phyloP scores from a whole-genome alignment of 2,329 filamentous ascomycete species.

The Curvularia sp. region DNA sequence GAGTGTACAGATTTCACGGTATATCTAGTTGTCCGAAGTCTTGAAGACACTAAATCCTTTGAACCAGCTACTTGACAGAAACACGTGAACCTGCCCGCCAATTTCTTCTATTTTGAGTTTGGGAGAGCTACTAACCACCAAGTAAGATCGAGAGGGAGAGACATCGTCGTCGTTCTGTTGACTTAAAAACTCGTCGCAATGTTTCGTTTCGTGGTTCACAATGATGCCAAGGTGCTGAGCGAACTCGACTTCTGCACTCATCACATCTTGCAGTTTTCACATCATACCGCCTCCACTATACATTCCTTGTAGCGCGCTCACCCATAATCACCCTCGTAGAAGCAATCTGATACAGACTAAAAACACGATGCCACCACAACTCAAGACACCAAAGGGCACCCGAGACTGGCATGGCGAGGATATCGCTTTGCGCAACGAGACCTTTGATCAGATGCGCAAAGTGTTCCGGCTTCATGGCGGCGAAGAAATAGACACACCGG shows the following conservation, averaged over 20 bases:
- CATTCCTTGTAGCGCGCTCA: neutral
- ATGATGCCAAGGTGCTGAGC: neutral
- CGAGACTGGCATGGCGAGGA: slow-evolving; percentile 65
- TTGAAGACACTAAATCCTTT: neutral
- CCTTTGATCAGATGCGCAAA: slow-evolving; percentile 24
- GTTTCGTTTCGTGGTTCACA: neutral
- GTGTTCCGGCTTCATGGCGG: slow-evolving; percentile 29
- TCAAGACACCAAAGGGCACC: slow-evolving; percentile 87
- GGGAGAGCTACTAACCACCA: too few species aligned
- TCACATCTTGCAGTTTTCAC: neutral
- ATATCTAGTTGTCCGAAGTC: neutral
- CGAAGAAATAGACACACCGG: slow-evolving; percentile 53
- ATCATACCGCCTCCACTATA: neutral
- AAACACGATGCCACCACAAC: slow-evolving; percentile 50
- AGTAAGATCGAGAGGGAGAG: too few species aligned
- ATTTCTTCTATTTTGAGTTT: neutral
- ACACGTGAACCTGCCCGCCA: neutral
- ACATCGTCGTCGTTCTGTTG: too few species aligned
- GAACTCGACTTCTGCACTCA: neutral
- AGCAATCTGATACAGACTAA: neutral
- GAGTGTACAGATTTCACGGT: neutral
- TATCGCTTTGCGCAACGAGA: slow-evolving; percentile 23
- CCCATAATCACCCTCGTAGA: neutral
- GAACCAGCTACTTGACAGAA: neutral
- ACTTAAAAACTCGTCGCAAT: neutral